Evolutionary conservation across 768 basidiomycete genomes (phyloP), one percentile per base, ranked within the genome.

Genomic region (Hericium erinaceus): DNA sequence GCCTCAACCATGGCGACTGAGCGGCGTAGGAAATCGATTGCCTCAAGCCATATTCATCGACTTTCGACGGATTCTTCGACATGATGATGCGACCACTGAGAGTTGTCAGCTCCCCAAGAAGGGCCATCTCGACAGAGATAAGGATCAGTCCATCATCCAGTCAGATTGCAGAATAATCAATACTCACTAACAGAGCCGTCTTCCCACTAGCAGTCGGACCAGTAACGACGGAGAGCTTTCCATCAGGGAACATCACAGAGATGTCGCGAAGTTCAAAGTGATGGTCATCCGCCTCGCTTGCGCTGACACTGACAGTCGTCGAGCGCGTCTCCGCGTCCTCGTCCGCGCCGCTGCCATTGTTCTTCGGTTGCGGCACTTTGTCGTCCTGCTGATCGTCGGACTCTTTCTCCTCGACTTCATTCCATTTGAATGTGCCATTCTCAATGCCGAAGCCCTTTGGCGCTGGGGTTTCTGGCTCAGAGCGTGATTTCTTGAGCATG

Each of bases 121-220:
- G 70, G 5, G 85, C 84, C 82, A 86, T 80, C 84, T 85, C 57
- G 0, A 3, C 13, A 39, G 37, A 15, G 16, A 26, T 26, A 54
- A 38, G 22, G 40, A 37, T 56, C 26, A 48, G 16, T 39, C 41
- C 15, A 28, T 20, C 20, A 33, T 33, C 16, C 52, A 12, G 37
- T 37, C 26, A 38, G 18, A 33, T 1, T 1, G 20, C 20, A n/a
- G 16, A n/a, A 20, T n/a, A 18, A 20, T 20, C 51, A 40, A 54
- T 10, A 69, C 80, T 39, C 63, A 84, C 84, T 55, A 92, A 74
- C 2, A 92, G 69, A 0, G 90, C 89, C 0, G 86, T 89, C 73
- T 94, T 94, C 1, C 91, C 91, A 46, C 83, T 82, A 6, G 89
- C 91, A 4, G 89, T 92, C 0, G 89, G 87, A 1, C 87, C 87